Evolutionary conservation across 2,329 filamentous ascomycete species (phyloP).

Genomic region (Paramyrothecium roridum): DNA sequence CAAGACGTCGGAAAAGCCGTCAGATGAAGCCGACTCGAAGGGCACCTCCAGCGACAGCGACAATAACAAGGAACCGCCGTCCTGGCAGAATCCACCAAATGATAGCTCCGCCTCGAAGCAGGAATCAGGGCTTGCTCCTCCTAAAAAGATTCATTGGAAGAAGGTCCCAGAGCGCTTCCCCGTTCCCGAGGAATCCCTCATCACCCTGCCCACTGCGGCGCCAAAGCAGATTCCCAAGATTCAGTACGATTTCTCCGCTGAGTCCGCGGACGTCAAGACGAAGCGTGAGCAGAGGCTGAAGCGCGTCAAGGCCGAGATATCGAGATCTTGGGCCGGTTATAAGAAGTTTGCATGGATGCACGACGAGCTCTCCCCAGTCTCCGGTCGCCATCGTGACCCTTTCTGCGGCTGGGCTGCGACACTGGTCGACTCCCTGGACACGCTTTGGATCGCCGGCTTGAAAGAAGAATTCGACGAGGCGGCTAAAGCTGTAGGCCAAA

Average conservation of each 20-base stretch:
- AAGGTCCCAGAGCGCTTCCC: slow-evolving; percentile 77
- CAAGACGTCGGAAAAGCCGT: not conserved
- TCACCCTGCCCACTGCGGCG: slow-evolving; percentile 69
- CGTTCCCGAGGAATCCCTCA: slow-evolving; percentile 65
- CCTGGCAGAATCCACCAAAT: slow-evolving; percentile 23
- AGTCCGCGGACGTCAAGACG: slow-evolving; percentile 56
- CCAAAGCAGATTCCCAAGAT: slow-evolving; percentile 71
- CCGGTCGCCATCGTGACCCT: slow-evolving; percentile 66
- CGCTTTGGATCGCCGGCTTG: slow-evolving; percentile 82
- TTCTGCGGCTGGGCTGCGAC: slow-evolving; percentile 94
- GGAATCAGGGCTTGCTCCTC: slow-evolving; percentile 6
- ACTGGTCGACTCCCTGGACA: slow-evolving; percentile 77
- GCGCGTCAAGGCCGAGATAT: slow-evolving; percentile 70
- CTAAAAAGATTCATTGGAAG: slow-evolving; percentile 61
- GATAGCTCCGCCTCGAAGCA: slow-evolving; percentile 11
- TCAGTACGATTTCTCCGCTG: slow-evolving; percentile 69
- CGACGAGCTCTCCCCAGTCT: slow-evolving; percentile 78
- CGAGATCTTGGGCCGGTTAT: slow-evolving; percentile 80
- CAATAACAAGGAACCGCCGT: slow-evolving; percentile 6
- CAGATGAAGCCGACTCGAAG: not conserved
- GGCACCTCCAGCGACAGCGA: too few relatives aligned
- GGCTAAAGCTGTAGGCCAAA: slow-evolving; percentile 62
- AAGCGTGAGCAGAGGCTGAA: slow-evolving; percentile 63
- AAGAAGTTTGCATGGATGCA: slow-evolving; percentile 76
- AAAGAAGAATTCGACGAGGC: slow-evolving; percentile 78